phyloP scores from a whole-genome alignment of 2,329 filamentous ascomycete genomes.

The Xylariomycetidae sp. region DNA sequence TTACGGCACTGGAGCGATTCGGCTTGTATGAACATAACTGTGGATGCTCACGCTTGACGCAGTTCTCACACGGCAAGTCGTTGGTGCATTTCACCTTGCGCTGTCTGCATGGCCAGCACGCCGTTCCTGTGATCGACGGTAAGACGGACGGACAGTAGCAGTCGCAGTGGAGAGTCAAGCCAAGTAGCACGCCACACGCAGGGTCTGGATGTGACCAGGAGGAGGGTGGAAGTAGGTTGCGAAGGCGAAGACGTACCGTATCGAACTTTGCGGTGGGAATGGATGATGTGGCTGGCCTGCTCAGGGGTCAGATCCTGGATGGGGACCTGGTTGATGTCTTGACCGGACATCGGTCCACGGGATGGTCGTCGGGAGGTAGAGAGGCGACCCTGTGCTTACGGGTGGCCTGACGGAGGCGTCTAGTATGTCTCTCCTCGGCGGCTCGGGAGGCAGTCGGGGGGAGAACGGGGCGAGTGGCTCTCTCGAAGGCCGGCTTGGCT shows the following conservation, averaged over 20 bases:
- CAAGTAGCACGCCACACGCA: no score
- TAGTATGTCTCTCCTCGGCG: no score
- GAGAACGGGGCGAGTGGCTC: no score
- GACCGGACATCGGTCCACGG: conserved; percentile 23
- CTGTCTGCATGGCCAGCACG: conserved; percentile 62
- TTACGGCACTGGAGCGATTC: conserved; percentile 40
- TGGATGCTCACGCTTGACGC: conserved; percentile 59
- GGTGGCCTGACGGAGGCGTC: no score
- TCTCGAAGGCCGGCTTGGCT: no score
- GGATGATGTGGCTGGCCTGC: conserved; percentile 62
- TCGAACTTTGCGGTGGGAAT: conserved; percentile 62
- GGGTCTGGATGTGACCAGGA: no score
- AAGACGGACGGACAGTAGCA: background rate
- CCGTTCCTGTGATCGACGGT: conserved; percentile 40
- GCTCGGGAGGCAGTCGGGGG: no score
- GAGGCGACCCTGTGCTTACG: no score
- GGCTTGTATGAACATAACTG: conserved; percentile 63
- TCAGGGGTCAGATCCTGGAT: conserved; percentile 56
- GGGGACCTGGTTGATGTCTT: conserved; percentile 31
- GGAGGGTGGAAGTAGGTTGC: no score
- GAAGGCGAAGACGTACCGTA: conserved; percentile 47
- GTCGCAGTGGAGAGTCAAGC: background rate
- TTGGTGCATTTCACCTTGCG: conserved; percentile 66
- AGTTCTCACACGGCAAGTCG: conserved; percentile 63
- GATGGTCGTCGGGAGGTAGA: no score